Percentiles rank a stretch among this genome's conserved stretches.
phyloP scores from a whole-genome alignment of 768 basidiomycete species.

The Leccinum incarnatum region DNA sequence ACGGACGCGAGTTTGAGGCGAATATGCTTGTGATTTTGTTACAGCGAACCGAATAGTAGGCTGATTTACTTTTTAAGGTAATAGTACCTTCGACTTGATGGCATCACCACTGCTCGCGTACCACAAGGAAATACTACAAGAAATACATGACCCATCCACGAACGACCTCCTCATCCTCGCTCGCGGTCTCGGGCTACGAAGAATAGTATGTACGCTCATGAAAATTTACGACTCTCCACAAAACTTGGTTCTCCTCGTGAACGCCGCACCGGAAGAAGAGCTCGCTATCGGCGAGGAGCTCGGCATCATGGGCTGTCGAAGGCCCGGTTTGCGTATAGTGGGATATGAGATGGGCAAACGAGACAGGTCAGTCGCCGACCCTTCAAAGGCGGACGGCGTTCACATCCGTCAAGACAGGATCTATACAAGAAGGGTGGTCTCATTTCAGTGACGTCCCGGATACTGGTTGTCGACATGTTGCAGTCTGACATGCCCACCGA shows the following conservation, averaged over 20 bases:
- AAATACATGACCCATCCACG: slow-evolving; percentile 70
- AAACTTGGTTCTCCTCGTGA: slow-evolving; percentile 81
- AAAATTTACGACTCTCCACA: slow-evolving; percentile 89
- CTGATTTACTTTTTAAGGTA: neutral
- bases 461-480: slow-evolving; percentile 93
- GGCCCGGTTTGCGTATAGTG: slow-evolving; percentile 80
- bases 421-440: slow-evolving; percentile 88
- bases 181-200: slow-evolving; percentile 85
- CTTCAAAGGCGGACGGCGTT: neutral
- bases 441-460: slow-evolving; percentile 89
- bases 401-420: slow-evolving; percentile 55
- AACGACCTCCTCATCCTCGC: slow-evolving; percentile 78
- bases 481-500: slow-evolving; percentile 81
- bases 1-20: too few relatives aligned
- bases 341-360: slow-evolving; percentile 77
- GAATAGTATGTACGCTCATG: slow-evolving; percentile 81
- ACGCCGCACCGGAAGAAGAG: slow-evolving; percentile 84
- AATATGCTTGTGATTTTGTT: too few relatives aligned
- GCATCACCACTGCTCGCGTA: slow-evolving; percentile 50
- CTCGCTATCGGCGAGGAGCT: slow-evolving; percentile 89
- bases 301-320: slow-evolving; percentile 85
- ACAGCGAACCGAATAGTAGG: neutral
- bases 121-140: slow-evolving; percentile 64
- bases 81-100: slow-evolving; percentile 10
- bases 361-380: slow-evolving; percentile 57